Evolutionary conservation across 2,329 filamentous ascomycete genomes (phyloP), one percentile per base, ranked within the genome.

Genomic region (Trichoderma cornu-damae): DNA sequence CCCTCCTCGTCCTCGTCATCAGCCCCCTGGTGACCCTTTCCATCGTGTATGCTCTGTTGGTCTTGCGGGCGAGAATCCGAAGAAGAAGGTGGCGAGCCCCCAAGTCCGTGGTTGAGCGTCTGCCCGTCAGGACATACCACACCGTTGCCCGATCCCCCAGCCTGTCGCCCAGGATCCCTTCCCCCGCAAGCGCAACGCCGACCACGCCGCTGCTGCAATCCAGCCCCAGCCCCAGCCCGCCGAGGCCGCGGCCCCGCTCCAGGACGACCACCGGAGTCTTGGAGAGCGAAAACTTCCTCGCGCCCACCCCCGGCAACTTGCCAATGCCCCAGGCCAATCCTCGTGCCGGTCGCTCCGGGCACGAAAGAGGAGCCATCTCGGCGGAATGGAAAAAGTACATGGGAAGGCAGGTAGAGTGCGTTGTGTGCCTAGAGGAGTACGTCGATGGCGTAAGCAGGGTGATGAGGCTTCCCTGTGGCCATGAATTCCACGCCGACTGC

Each of bases 401-500:
- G 82, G 80, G 82, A 4, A 75, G 80, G 38, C 84, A 87, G 69
- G 84, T 90, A 7, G 94, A 99, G 71, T 99, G 94, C 69, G 93
- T 96, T 11, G 93, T 99, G 2, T 99, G 94, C 66, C 76, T 99
- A 32, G 94, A 99, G 69, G 94, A 99, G 69, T 99, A 97, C 67
- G 79, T 96, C 20, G 92, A 96, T 71, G 94, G 94, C 37, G 86
- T 96, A 65, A 96, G 91, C 70, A 84, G 85, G 67, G 93, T 99
- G 37, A 99, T 99, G 94, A 95, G 91, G 68, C 75, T 99, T 59
- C 94, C 94, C 7, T 99, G 94, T 73, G 94, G 94, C 34, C 94
- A 99, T 70, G 94, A 99, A 68, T 99, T 97, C 72, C 94, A 99
- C 72, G 93, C 81, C 26, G 91, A 96, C 69, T 99, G 94, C 91